These are phyloP conservation scores for Colletotrichum trifolii DNA, from an alignment of 2,329 filamentous ascomycete species.

Conservation along the genomic window DNA sequence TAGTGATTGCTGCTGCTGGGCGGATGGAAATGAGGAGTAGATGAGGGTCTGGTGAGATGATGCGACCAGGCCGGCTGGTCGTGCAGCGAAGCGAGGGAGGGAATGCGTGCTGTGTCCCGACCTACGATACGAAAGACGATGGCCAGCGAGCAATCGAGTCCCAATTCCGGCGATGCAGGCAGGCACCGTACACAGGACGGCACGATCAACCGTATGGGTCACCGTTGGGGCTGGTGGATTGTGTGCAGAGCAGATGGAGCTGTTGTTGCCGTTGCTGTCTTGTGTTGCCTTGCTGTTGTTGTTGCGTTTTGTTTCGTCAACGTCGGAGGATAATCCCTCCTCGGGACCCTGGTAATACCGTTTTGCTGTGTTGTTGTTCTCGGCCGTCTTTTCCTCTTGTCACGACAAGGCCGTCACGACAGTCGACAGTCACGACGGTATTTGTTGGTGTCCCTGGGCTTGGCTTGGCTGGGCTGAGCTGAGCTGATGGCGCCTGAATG, in stretches of 20 bases:
- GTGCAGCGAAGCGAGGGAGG: slow-evolving; percentile 8
- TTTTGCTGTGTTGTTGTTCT: too few species aligned
- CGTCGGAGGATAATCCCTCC: too few species aligned
- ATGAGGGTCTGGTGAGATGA: slow-evolving; percentile 32
- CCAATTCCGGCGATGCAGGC: not conserved
- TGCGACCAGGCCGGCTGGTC: slow-evolving; percentile 21
- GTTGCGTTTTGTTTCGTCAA: too few species aligned
- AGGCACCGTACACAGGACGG: too few species aligned
- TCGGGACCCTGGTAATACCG: not conserved
- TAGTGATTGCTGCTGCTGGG: too few species aligned
- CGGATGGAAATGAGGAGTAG: slow-evolving; percentile 20
- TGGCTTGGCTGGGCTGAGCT: not conserved
- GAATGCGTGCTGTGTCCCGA: not conserved
- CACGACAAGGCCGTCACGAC: too few species aligned
- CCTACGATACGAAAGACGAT: not conserved
- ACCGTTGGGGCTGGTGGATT: too few species aligned
- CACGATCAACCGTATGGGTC: too few species aligned
- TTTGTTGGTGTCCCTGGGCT: not conserved
- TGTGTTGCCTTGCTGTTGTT: too few species aligned
- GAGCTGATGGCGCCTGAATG: slow-evolving; percentile 1
- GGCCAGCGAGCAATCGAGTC: not conserved
- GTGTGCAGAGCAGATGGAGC: too few species aligned
- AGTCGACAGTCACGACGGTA: not conserved
- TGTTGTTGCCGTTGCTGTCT: not conserved
- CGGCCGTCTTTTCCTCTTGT: too few species aligned